phyloP scores from a whole-genome alignment of 1,284 basidiomycete species.

The Rhodotorula sp. region DNA sequence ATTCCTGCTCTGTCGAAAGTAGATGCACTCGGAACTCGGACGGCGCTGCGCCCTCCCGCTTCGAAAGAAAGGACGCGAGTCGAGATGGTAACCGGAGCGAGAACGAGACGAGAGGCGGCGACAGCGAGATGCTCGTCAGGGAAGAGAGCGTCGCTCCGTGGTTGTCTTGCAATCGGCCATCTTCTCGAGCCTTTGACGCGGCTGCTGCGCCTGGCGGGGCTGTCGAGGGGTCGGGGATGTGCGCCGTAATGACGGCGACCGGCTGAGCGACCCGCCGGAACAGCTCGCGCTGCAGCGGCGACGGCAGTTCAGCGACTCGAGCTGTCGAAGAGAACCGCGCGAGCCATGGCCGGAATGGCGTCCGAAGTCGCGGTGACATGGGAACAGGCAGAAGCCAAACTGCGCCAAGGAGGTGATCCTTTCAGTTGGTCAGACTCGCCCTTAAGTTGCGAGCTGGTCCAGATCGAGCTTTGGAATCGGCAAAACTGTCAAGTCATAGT shows the following conservation, averaged over 20 bases:
- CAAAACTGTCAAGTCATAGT: not conserved
- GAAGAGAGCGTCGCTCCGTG: slow-evolving; percentile 91
- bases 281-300: slow-evolving; percentile 27
- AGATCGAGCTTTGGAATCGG: no score
- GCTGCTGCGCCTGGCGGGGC: no score
- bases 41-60: not conserved
- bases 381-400: not conserved
- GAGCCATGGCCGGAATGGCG: slow-evolving; percentile 9
- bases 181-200: not conserved
- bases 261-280: slow-evolving; percentile 43
- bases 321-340: not conserved
- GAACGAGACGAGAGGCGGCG: slow-evolving; percentile 84
- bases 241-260: slow-evolving; percentile 41
- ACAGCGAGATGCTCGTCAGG: slow-evolving; percentile 83
- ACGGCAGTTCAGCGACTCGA: not conserved
- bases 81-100: slow-evolving; percentile 82
- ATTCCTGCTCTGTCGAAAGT: slow-evolving; percentile 33
- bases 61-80: slow-evolving; percentile 57
- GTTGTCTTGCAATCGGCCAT: slow-evolving; percentile 21
- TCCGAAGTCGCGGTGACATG: slow-evolving; percentile 9
- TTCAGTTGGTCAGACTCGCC: no score
- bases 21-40: slow-evolving; percentile 36
- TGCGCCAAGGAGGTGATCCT: no score
- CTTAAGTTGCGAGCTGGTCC: no score
- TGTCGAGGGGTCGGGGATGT: slow-evolving; percentile 9